phyloP scores from a whole-genome alignment of 108 stramenopile genomes.

The Skeletonema tropicum region DNA sequence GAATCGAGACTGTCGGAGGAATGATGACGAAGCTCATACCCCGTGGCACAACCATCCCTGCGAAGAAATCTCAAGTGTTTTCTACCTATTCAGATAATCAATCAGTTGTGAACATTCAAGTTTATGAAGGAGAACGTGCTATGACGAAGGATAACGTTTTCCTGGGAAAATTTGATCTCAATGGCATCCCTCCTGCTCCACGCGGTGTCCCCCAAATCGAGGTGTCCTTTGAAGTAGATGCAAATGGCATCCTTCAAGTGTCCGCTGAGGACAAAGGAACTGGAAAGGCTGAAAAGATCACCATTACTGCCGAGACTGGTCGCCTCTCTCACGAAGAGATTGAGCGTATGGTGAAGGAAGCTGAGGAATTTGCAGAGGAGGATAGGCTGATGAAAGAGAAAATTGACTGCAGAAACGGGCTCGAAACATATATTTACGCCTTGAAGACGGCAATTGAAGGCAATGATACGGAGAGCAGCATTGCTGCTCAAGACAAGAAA shows the following conservation, averaged over 20 bases:
- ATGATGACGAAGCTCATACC: slow-evolving; percentile 96
- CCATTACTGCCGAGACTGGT: slow-evolving; percentile 79
- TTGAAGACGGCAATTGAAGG: slow-evolving; percentile 72
- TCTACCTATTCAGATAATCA: slow-evolving; percentile 97
- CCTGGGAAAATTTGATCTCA: slow-evolving; percentile 92
- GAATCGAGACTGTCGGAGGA: slow-evolving; percentile 95
- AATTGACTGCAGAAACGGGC: slow-evolving; percentile 61
- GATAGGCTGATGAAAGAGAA: slow-evolving; percentile 66
- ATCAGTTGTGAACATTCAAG: slow-evolving; percentile 90
- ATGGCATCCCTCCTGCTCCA: slow-evolving; percentile 93
- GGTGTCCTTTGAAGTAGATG: slow-evolving; percentile 90
- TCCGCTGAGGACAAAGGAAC: slow-evolving; percentile 91
- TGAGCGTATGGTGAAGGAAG: slow-evolving; percentile 76
- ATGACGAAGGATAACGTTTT: slow-evolving; percentile 89
- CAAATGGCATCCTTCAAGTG: slow-evolving; percentile 95
- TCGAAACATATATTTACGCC: slow-evolving; percentile 71
- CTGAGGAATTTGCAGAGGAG: slow-evolving; percentile 75
- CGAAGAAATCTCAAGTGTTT: slow-evolving; percentile 94
- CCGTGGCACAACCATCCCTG: slow-evolving; percentile 93
- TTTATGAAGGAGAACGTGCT: slow-evolving; percentile 95
- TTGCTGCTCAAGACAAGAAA: slow-evolving; percentile 63
- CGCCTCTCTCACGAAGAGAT: slow-evolving; percentile 73
- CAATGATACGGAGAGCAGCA: slow-evolving; percentile 59
- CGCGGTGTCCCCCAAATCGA: slow-evolving; percentile 94
- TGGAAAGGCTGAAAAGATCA: slow-evolving; percentile 76